Base-by-base conservation (phyloP, 768 basidiomycete species). In the Leccinum subgranulosum region DNA sequence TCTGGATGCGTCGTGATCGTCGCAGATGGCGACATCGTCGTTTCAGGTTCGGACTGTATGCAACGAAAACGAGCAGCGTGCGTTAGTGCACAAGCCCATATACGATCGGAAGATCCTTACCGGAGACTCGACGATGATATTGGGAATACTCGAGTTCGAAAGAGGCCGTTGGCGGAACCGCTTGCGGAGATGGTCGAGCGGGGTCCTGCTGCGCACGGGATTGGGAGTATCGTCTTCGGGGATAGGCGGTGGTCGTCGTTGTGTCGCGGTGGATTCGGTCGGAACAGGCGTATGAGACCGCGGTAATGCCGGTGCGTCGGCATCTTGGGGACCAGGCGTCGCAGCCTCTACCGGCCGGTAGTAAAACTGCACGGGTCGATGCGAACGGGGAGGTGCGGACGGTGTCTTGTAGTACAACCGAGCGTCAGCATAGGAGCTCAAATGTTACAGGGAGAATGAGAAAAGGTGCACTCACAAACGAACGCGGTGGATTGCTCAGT, bases 41-140 rank as follows among this genome's bases (percentile, higher is more conserved):
- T 74, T 9, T 74, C 73, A 4, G 79, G 74, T 41, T 73, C 72
- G 7, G 79, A 78, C 79, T 82, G 39, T 21, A 14, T 36, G 11
- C 3, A 15, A 55, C 12, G 34, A n/a, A n/a, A 46, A 55, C 5
- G 51, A n/a, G 2, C n/a, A n/a, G n/a, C 14, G 9, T 34, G 39
- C 7, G 12, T 29, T 25, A 49, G 43, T 49, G 29, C 17, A 27
- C 34, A 9, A 17, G 29, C 11, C 8, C 19, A 27, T 4, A 25
- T 23, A 47, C 7, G 46, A 43, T 6, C 9, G 3, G 53, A 10
- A 8, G 29, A 21, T 29, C 21, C 68, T 76, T 62, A 81, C 81
- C 12, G 81, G 81, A 15, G 81, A 74, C 65, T 80, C 74, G 29
- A 82, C 73, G 36, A 76, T 60, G 53, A 81, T 82, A 36, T 73